Conservation (phyloP, 2,329 filamentous ascomycete genomes). For the Sarocladium oryzae region DNA sequence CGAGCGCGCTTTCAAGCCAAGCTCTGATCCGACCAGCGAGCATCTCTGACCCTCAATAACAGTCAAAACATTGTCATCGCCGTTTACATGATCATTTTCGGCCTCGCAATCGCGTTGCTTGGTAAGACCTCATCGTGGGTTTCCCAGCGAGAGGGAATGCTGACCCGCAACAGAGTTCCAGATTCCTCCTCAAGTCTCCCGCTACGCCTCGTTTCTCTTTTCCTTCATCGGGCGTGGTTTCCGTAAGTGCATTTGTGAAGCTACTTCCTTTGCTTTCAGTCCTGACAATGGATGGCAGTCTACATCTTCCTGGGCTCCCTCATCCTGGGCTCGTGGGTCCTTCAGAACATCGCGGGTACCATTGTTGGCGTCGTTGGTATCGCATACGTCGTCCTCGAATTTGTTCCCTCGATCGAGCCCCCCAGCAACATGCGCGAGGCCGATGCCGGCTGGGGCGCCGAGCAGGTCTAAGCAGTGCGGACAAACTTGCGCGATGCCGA, state of each 20-base stretch:
- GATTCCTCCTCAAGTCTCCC: slow-evolving; percentile 84
- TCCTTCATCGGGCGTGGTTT: slow-evolving; percentile 92
- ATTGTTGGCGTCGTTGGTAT: slow-evolving; percentile 74
- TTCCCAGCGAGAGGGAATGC: slow-evolving; percentile 9
- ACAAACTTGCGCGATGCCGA: slow-evolving; percentile 1
- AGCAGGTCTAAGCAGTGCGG: slow-evolving; percentile 57
- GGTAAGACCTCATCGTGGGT: slow-evolving; percentile 29
- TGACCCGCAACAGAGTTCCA: slow-evolving; percentile 64
- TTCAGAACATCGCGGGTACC: slow-evolving; percentile 69
- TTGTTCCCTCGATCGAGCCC: slow-evolving; percentile 71
- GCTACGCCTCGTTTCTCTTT: slow-evolving; percentile 97
- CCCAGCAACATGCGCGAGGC: slow-evolving; percentile 77
- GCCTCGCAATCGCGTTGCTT: slow-evolving; percentile 66
- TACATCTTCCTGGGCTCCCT: slow-evolving; percentile 94
- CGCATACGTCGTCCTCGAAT: slow-evolving; percentile 69
- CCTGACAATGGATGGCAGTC: slow-evolving; percentile 47
- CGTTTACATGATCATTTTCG: slow-evolving; percentile 85
- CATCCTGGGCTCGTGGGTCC: slow-evolving; percentile 60
- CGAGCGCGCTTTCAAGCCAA: background rate
- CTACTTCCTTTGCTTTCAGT: slow-evolving; percentile 7
- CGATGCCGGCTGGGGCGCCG: slow-evolving; percentile 68
- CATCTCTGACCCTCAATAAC: background rate
- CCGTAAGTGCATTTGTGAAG: slow-evolving; percentile 57
- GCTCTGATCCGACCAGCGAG: background rate
- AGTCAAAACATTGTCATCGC: slow-evolving; percentile 61